Base-by-base conservation (phyloP, 306 rosid species). In the Carpinus viminea region DNA sequence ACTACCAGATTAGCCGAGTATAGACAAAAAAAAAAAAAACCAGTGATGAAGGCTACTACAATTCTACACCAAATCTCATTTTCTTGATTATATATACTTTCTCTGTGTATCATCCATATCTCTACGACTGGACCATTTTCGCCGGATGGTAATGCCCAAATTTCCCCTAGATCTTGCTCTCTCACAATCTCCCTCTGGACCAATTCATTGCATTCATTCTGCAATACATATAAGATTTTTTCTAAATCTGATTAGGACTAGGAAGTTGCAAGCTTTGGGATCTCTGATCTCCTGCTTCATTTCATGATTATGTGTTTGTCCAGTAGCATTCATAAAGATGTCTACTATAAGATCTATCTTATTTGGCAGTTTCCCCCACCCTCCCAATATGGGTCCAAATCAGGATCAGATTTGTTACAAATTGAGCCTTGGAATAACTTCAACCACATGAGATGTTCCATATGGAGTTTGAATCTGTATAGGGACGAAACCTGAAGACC, bases 401-500 rank as follows among this genome's bases (percentile, higher is more conserved):
- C 18, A 38, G 48, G 48, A 38, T 66, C 13, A 38, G 24, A 12
- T 3, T 38, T 66, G 48, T 12, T 66, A 16, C 24, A 12, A 28
- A 62, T 31, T 62, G 69, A 66, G 12, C 47, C 50, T 38, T 1
- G 0, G 26, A 38, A 41, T 18, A 66, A 66, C 71, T 66, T 66
- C 71, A 66, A 36, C 12, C 26, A 66, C 26, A 38, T 38, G 24
- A 66, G 47, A 38, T 66, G 28, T 17, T 17, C 3, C 71, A 36
- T 36, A 0, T 8, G 24, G 26, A 24, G 26, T 1, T 24, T 24
- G 26, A 24, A 24, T 24, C 26, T 24, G 26, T 1, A 24, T 0
- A 24, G 26, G 26, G 26, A 24, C 26, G 26, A 95, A 80, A 95
- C 99, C 91, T 95, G 98, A 80, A 95, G 96, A 77, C 99, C 99